Conservation (phyloP, 2,329 filamentous ascomycete genomes). For the Zymoseptoria brevis region DNA sequence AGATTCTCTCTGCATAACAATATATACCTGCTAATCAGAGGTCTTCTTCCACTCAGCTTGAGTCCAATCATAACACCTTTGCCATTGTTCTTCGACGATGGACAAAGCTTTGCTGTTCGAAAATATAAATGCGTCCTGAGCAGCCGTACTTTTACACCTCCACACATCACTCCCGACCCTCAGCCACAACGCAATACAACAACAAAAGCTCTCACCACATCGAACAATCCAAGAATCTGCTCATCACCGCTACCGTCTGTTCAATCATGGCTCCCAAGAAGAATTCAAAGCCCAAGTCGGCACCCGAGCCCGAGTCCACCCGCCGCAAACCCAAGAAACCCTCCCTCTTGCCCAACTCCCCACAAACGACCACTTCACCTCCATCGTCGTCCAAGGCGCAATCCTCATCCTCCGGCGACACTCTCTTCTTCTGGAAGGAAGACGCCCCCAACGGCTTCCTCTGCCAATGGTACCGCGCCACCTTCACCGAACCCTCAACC, state of each 20-base stretch:
- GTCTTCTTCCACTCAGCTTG: too few relatives aligned
- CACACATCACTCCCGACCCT: background rate
- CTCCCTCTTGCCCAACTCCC: background rate
- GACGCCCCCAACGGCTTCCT: constrained; percentile 12
- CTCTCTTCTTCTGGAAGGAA: constrained; percentile 11
- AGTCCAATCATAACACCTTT: too few relatives aligned
- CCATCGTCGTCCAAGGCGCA: background rate
- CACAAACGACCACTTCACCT: background rate
- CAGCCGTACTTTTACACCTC: background rate
- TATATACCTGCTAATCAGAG: too few relatives aligned
- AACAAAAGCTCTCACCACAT: background rate
- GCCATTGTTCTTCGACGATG: too few relatives aligned
- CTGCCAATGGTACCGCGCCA: constrained; percentile 12
- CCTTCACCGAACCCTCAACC: constrained; percentile 8
- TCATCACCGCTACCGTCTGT: background rate
- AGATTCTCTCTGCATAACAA: too few relatives aligned
- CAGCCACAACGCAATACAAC: background rate
- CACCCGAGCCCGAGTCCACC: background rate
- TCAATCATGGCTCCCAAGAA: background rate
- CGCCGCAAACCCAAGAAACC: background rate
- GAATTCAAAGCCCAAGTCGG: background rate
- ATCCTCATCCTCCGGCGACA: background rate
- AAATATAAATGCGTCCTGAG: background rate
- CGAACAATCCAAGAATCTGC: background rate
- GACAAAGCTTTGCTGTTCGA: background rate